Evolutionary conservation across 2,329 filamentous ascomycete species (phyloP), one percentile per base, ranked within the genome.

Genomic region (Pseudocercospora vitis): DNA sequence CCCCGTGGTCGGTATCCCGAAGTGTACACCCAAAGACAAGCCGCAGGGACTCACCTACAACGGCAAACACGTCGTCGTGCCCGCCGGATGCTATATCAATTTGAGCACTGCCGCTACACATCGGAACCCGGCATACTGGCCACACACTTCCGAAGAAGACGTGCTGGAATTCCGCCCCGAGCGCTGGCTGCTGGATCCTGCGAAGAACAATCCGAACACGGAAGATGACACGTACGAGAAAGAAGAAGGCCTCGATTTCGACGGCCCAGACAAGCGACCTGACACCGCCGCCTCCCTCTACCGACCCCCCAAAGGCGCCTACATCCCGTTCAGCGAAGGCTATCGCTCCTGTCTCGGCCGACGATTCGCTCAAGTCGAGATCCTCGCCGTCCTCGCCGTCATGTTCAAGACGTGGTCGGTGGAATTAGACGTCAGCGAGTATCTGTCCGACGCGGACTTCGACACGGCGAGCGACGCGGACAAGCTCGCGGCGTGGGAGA

Each of bases 61-160:
- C 48, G 87, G 85, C 1, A 74, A 77, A 56, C 76, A 78, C 39
- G 76, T 82, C 63, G 74, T 78, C 1, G 69, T 90, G 11, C 87
- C 88, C 0, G 76, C 72, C 7, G 77, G 75, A 18, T 74, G 78
- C 9, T 71, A 77, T 48, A 74, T 91, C 56, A 78, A 76, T 3
- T 68, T 92, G 18, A 73, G 75, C 49, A 78, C 78, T 0, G 72
- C 82, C 4, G 78, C 77, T 4, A 75, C 77, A 2, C 86, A 90
- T 48, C 79, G 82, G 31, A 88, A 90, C 68, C 87, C 87, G 8
- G 82, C 80, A 45, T 85, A 86, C 69, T 92, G 89, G 88, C 87
- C 87, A 9, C 66, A 69, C 52, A 67, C 65, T 3, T 67, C 69
- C 0, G 66, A 70, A 26, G 69, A 81, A 46, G 87, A 91, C 62